Conservation (phyloP, 495 filamentous ascomycete species). For the Talaromyces thailandensis region DNA sequence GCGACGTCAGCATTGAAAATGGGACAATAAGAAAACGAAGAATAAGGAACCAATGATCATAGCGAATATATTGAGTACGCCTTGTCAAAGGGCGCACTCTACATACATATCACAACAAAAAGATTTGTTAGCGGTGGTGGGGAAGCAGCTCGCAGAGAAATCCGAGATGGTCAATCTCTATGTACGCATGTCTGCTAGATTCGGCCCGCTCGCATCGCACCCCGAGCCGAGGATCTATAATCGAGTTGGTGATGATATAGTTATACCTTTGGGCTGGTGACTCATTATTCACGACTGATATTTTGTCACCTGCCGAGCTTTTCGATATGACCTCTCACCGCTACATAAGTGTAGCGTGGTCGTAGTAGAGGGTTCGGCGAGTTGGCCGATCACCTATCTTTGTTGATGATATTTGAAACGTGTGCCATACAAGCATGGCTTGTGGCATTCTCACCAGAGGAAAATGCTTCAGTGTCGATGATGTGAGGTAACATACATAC, state of each 20-base stretch:
- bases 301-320: no score
- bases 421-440: no score
- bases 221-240: background rate
- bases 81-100: background rate
- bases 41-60: no score
- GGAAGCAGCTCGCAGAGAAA: conserved; percentile 2
- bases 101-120: background rate
- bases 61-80: no score
- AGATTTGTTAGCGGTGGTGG: background rate
- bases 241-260: background rate
- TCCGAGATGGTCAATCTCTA: background rate
- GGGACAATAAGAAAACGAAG: background rate
- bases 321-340: background rate
- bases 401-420: no score
- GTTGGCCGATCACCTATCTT: background rate
- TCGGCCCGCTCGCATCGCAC: background rate
- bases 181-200: background rate
- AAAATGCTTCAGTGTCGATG: background rate
- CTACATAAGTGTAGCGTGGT: background rate
- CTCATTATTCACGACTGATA: background rate
- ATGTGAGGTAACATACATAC: background rate
- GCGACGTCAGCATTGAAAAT: no score
- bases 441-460: background rate
- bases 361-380: background rate
- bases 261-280: background rate